Base-by-base conservation (phyloP, 345 rosid genomes). In the Leavenworthia alabamica region DNA sequence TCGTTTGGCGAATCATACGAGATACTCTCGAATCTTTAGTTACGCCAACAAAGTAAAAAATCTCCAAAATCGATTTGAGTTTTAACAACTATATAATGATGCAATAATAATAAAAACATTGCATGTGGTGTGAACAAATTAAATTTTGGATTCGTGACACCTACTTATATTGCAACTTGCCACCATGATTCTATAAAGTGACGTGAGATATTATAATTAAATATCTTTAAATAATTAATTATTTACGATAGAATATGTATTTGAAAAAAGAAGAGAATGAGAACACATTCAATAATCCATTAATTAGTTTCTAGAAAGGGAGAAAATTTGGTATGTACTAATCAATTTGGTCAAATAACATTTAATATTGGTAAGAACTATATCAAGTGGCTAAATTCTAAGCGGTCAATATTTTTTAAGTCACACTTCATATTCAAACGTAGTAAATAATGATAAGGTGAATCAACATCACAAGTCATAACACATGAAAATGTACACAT, bases 401-500 rank as follows among this genome's bases (percentile, higher is more conserved):
- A 48, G 10, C 15, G 52, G 53, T 48, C 53, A 48, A 16, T 10
- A 13, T 13, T 26, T 31, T 7, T 24, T 24, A 7, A 14, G 54
- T 27, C n/a, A 26, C 27, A 5, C 33, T 48, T 53, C 28, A 53
- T 0, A 33, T 20, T 33, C 42, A 31, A 49, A 13, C 27, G 48
- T 26, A 43, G 48, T 13, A 43, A 22, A 23, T 45, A 23, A 8
- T 23, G 31, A 48, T 48, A 62, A 36, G 39, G 22, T 20, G 31
- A n/a, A 12, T 10, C 5, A 13, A 15, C 4, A 24, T 33, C 39
- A 55, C 37, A 65, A 44, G 10, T 46, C 27, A 63, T 27, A 41
- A n/a, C n/a, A n/a, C n/a, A n/a, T n/a, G n/a, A n/a, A 40, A 52
- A 49, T 64, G 32, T 41, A 64, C 52, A 63, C 52, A 63, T 28